phyloP scores from a whole-genome alignment of 345 rosid species.

The Erucastrum elatum region DNA sequence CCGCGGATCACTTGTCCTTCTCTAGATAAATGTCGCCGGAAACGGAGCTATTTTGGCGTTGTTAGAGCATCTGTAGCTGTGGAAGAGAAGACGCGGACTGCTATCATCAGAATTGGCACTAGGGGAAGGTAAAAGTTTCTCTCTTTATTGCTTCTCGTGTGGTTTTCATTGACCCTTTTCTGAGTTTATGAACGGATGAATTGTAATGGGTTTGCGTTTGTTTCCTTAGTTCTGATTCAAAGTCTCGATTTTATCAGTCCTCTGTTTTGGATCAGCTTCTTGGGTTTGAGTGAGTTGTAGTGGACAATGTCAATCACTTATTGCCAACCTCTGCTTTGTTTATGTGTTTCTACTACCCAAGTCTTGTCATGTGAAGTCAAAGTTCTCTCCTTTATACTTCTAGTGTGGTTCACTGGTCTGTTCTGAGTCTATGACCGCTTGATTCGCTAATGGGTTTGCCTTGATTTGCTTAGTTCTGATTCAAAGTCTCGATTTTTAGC shows the following conservation, averaged over 20 bases:
- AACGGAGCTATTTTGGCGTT: constrained; percentile 35
- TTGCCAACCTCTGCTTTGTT: too few relatives aligned
- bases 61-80: constrained; percentile 68
- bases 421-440: neutral
- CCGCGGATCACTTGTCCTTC: constrained; percentile 41
- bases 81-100: constrained; percentile 67
- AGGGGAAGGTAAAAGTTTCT: constrained; percentile 71
- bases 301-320: neutral
- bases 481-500: neutral
- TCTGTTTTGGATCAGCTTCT: neutral
- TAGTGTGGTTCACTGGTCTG: too few relatives aligned
- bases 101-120: constrained; percentile 82
- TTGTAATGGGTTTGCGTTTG: neutral
- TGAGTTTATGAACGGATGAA: neutral
- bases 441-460: neutral
- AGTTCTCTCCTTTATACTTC: too few relatives aligned
- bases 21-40: constrained; percentile 37
- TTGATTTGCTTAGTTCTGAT: neutral
- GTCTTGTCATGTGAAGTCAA: too few relatives aligned
- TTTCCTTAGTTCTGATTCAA: neutral
- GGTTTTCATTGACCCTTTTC: neutral
- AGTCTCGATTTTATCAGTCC: neutral
- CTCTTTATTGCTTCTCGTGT: constrained; percentile 1
- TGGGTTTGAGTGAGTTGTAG: neutral
- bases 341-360: too few relatives aligned